Base-by-base conservation (phyloP, 176 grass and related monocot genomes). In the Bonia amplexicaulis region DNA sequence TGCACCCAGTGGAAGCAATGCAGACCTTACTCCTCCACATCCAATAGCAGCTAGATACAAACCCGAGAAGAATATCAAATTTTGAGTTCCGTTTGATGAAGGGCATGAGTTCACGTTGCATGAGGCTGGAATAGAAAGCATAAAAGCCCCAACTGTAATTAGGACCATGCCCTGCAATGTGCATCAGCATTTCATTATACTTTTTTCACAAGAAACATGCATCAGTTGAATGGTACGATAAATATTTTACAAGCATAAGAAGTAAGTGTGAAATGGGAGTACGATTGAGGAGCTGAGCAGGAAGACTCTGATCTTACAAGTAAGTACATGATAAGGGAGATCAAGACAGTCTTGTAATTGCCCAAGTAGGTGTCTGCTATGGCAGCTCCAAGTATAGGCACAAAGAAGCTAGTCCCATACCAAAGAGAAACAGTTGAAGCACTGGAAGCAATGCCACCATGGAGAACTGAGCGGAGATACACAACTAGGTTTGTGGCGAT, bases 371-470 rank as follows among this genome's bases (percentile, higher is more conserved):
- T 71, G 74, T 94, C 95, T 12, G 95, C 95, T 61, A 94, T 74
- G 54, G 81, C 9, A 1, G 90, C 95, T 83, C 92, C 92, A 89
- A 97, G 52, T 29, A 97, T 74, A 62, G 92, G 95, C 26, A 90
- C 92, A 85, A 97, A 92, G 82, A 85, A 97, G 78, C 86, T 92
- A 12, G 92, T 97, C 46, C 92, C 95, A 16, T 85, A 87, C 95
- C 95, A 97, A 80, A 90, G 82, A 81, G 86, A 88, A 69, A 92
- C 90, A 47, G 84, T 94, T 67, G 90, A 82, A 65, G 95, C 92
- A 91, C 87, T 97, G 71, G 86, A 88, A 76, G 90, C 92, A 71
- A 91, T 94, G 76, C 72, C 70, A 52, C 80, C 84, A 81, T 91
- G 83, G 48, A 97, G 87, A 55, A 94, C 86, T 26, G 77, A 91